phyloP scores from a whole-genome alignment of 805 yeast genomes.

The Kodamaea fukazawae region DNA sequence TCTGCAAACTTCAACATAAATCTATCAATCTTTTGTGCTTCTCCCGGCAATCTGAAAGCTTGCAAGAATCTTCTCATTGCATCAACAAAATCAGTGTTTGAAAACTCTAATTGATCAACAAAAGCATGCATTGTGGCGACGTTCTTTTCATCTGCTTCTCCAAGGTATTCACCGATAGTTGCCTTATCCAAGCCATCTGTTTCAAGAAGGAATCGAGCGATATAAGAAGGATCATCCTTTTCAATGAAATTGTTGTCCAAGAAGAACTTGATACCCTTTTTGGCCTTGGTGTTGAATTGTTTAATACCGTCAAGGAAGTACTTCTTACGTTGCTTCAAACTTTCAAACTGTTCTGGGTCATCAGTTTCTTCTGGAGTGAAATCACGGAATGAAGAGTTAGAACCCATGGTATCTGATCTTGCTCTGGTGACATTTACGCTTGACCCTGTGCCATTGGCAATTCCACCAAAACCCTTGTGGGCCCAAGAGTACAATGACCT shows the following conservation, averaged over 20 bases:
- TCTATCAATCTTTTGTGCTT: slow-evolving; percentile 95
- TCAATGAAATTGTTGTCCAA: slow-evolving; percentile 61
- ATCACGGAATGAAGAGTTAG: slow-evolving; percentile 21
- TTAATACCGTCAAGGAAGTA: slow-evolving; percentile 73
- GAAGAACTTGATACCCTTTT: slow-evolving; percentile 68
- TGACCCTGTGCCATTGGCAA: slow-evolving; percentile 4
- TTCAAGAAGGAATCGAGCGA: slow-evolving; percentile 70
- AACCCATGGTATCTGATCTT: slow-evolving; percentile 30
- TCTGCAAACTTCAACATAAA: slow-evolving; percentile 97
- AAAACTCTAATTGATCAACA: slow-evolving; percentile 83
- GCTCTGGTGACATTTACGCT: slow-evolving; percentile 15
- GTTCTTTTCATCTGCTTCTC: slow-evolving; percentile 79
- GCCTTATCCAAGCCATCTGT: slow-evolving; percentile 81
- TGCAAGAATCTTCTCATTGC: slow-evolving; percentile 85
- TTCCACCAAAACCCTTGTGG: slow-evolving; percentile 46
- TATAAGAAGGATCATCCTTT: slow-evolving; percentile 57
- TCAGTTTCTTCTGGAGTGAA: slow-evolving; percentile 44
- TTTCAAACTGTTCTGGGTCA: slow-evolving; percentile 83
- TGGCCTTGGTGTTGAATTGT: slow-evolving; percentile 82
- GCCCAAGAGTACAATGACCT: slow-evolving; percentile 86
- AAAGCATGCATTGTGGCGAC: slow-evolving; percentile 89
- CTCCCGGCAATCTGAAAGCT: slow-evolving; percentile 92
- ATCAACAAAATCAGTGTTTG: slow-evolving; percentile 66
- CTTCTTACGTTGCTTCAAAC: slow-evolving; percentile 77
- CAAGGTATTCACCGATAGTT: slow-evolving; percentile 85